Evolutionary conservation across 257 asterid species (phyloP).

Genomic region (Agastache rugosa): DNA sequence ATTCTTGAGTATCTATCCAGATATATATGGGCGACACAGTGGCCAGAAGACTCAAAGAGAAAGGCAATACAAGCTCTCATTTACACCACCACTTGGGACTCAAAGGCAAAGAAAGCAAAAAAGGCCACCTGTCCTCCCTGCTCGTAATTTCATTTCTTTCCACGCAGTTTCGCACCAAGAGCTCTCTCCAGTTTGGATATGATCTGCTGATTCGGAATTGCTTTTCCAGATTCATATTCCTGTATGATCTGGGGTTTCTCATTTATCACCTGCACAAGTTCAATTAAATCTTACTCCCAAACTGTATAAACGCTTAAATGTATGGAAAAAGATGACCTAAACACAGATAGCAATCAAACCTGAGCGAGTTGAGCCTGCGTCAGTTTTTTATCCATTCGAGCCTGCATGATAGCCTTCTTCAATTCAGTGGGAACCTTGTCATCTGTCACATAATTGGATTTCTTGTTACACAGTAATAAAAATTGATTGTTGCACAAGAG

Average conservation of each 20-base stretch:
- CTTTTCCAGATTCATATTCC: slow-evolving; percentile 60
- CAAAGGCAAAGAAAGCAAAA: slow-evolving; percentile 31
- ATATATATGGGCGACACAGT: slow-evolving; percentile 34
- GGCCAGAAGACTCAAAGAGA: slow-evolving; percentile 23
- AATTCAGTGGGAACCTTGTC: slow-evolving; percentile 85
- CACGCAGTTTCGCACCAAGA: slow-evolving; percentile 78
- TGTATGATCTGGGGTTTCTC: slow-evolving; percentile 64
- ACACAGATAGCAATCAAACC: slow-evolving; percentile 44
- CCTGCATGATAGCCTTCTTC: slow-evolving; percentile 86
- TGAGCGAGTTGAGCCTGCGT: slow-evolving; percentile 93
- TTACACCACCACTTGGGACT: slow-evolving; percentile 48
- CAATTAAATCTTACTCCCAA: neutral
- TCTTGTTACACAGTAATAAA: neutral
- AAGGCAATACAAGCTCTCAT: slow-evolving; percentile 30
- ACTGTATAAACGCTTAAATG: neutral
- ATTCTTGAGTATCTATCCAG: slow-evolving; percentile 30
- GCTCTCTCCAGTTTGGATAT: slow-evolving; percentile 90
- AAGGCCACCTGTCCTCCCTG: slow-evolving; percentile 26
- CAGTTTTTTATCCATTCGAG: slow-evolving; percentile 83
- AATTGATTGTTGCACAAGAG: neutral
- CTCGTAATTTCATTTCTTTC: slow-evolving; percentile 58
- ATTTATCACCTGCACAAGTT: slow-evolving; percentile 63
- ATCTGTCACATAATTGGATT: slow-evolving; percentile 47
- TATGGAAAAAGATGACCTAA: neutral
- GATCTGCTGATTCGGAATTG: slow-evolving; percentile 69